Percentiles rank a stretch among this genome's conserved stretches.
phyloP scores from a whole-genome alignment of 768 basidiomycete species.

The Termitomyces sp. region DNA sequence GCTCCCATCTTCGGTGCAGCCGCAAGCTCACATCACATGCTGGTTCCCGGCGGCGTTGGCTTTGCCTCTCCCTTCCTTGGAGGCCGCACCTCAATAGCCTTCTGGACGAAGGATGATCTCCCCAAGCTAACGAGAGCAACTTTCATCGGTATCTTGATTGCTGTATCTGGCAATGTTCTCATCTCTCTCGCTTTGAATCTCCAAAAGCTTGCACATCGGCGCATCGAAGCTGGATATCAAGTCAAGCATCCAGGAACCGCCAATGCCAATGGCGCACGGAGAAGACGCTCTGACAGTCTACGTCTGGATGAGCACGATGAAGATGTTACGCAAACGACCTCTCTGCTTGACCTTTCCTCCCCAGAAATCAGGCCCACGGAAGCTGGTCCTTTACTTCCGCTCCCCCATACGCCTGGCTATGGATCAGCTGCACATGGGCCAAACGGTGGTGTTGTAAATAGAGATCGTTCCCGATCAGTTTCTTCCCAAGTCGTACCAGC shows the following conservation, averaged over 20 bases:
- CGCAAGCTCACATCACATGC: slow-evolving; percentile 1
- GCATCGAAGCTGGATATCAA: slow-evolving; percentile 42
- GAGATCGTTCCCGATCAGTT: not conserved
- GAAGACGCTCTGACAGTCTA: slow-evolving; percentile 5
- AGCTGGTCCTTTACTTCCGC: slow-evolving; percentile 8
- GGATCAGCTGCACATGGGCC: slow-evolving; percentile 4
- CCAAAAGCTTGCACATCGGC: slow-evolving; percentile 87
- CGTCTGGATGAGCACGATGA: slow-evolving; percentile 25
- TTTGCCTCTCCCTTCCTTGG: not conserved
- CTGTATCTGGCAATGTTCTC: slow-evolving; percentile 80
- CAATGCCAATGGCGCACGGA: not conserved
- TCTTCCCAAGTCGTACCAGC: slow-evolving; percentile 34
- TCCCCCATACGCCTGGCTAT: slow-evolving; percentile 13
- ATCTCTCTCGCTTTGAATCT: slow-evolving; percentile 89
- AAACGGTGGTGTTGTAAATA: not conserved
- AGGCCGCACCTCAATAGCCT: slow-evolving; percentile 4
- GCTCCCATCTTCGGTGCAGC: not conserved
- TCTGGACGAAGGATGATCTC: slow-evolving; percentile 30
- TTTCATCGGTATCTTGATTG: slow-evolving; percentile 75
- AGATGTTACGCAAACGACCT: slow-evolving; percentile 8
- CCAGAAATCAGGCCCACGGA: slow-evolving; percentile 1
- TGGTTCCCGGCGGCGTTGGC: not conserved
- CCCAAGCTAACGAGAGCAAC: slow-evolving; percentile 53
- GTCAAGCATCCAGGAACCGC: slow-evolving; percentile 2
- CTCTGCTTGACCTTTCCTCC: not conserved